A percentile compares a stretch with the other conserved stretches of the same genome.
phyloP scores from a whole-genome alignment of 1,284 basidiomycete genomes.

The Mycosarcoma maydis region DNA sequence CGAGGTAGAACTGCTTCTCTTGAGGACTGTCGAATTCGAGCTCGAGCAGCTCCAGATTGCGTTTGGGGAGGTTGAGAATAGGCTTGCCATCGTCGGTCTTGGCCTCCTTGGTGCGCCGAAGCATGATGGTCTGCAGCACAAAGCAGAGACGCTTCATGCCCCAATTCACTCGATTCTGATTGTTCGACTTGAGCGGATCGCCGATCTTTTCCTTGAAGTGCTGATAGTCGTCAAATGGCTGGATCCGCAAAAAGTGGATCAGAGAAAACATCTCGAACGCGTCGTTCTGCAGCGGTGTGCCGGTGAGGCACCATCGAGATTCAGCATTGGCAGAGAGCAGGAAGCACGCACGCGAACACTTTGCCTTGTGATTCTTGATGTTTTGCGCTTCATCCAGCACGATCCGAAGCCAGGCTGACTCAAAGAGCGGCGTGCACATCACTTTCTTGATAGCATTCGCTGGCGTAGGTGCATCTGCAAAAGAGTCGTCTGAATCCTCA shows the following conservation, averaged over 20 bases:
- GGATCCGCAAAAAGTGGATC: conserved; percentile 85
- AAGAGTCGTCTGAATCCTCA: conserved; percentile 65
- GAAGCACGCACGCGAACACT: conserved; percentile 80
- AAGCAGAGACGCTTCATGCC: conserved; percentile 71
- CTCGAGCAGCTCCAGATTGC: conserved; percentile 78
- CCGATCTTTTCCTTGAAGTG: conserved; percentile 82
- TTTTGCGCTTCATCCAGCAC: conserved; percentile 95
- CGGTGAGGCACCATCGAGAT: conserved; percentile 67
- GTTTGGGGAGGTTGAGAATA: conserved; percentile 82
- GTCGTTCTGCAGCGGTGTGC: conserved; percentile 76
- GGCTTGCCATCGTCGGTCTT: conserved; percentile 74
- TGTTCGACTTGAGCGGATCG: conserved; percentile 73
- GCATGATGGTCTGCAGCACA: conserved; percentile 86
- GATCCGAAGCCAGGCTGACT: conserved; percentile 83
- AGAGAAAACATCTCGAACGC: conserved; percentile 89
- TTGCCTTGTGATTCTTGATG: conserved; percentile 91
- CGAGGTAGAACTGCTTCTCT: conserved; percentile 83
- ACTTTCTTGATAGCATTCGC: conserved; percentile 69
- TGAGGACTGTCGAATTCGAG: conserved; percentile 68
- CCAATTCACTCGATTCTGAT: conserved; percentile 57
- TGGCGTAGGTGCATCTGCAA: conserved; percentile 6
- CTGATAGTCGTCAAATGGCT: conserved; percentile 82
- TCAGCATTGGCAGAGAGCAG: conserved; percentile 70
- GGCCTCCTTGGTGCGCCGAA: conserved; percentile 86
- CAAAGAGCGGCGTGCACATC: conserved; percentile 74